A percentile compares a stretch with the other conserved stretches of the same genome.
These are phyloP conservation scores for Heracleum sosnowskyi DNA, from an alignment of 129 eudicot species.

Conservation along the genomic window DNA sequence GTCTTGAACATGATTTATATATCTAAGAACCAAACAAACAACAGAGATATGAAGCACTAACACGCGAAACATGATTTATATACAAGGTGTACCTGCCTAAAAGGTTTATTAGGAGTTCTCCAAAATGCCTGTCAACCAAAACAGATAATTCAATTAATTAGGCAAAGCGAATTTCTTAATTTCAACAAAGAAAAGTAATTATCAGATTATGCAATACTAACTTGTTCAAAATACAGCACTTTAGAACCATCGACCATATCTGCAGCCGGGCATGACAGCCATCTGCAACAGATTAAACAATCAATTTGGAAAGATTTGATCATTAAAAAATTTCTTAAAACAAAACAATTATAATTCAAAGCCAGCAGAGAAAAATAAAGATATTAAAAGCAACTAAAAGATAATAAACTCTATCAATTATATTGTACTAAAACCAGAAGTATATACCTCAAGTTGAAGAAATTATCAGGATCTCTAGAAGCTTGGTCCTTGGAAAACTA, in stretches of 20 bases:
- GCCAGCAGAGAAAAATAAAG: too few species aligned
- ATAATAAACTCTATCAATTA: not conserved
- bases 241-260: constrained; percentile 94
- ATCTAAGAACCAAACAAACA: not conserved
- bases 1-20: too few species aligned
- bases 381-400: too few species aligned
- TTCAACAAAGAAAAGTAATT: not conserved
- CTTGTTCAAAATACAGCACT: constrained; percentile 86
- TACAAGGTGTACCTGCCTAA: constrained; percentile 62
- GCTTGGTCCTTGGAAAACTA: constrained; percentile 77
- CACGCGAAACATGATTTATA: not conserved
- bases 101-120: constrained; percentile 97
- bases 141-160: constrained; percentile 8
- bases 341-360: too few species aligned
- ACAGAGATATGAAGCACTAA: not conserved
- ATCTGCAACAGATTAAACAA: constrained; percentile 34
- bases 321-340: too few species aligned
- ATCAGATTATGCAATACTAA: constrained; percentile 13
- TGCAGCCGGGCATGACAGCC: constrained; percentile 93
- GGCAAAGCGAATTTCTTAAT: not conserved
- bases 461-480: constrained; percentile 70
- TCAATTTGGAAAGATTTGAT: not conserved
- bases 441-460: constrained; percentile 70
- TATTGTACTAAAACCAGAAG: not conserved
- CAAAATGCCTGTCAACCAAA: constrained; percentile 81